These are phyloP conservation scores for Terfezia boudieri DNA, from an alignment of 495 filamentous ascomycete species.

Conservation along the genomic window DNA sequence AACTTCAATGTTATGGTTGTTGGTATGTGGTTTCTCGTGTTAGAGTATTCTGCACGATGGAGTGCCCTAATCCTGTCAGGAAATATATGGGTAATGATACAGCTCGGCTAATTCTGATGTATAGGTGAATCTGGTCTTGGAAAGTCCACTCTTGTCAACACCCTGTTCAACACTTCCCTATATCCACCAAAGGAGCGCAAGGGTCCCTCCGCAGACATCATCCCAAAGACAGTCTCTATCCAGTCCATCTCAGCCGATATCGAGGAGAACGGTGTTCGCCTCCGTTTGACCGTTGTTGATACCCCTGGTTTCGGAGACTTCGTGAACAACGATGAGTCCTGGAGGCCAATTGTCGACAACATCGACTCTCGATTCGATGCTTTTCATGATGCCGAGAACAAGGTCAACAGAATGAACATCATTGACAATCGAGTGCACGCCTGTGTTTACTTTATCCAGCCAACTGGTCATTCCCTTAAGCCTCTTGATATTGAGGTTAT, in stretches of 20 bases:
- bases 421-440: slow-evolving; percentile 96
- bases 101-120: slow-evolving; percentile 2
- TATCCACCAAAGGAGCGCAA: slow-evolving; percentile 98
- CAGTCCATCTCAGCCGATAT: slow-evolving; percentile 98
- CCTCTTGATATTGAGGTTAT: slow-evolving; percentile 98
- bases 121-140: slow-evolving; percentile 95
- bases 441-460: slow-evolving; percentile 98
- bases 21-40: slow-evolving; percentile 33
- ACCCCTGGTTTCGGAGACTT: slow-evolving; percentile 98
- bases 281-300: slow-evolving; percentile 90
- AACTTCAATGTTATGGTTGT: slow-evolving; percentile 99
- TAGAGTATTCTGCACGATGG: background rate
- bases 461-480: slow-evolving; percentile 97
- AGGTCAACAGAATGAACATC: slow-evolving; percentile 99
- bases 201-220: slow-evolving; percentile 86
- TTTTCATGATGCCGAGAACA: slow-evolving; percentile 97
- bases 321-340: slow-evolving; percentile 98
- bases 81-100: background rate
- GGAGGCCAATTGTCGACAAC: slow-evolving; percentile 96
- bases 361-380: slow-evolving; percentile 97
- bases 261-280: slow-evolving; percentile 94
- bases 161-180: slow-evolving; percentile 95
- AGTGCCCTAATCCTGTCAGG: too few species aligned
- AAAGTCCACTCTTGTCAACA: slow-evolving; percentile 98
- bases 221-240: slow-evolving; percentile 96